Percentiles rank a stretch among this genome's conserved stretches.
phyloP scores from a whole-genome alignment of 148 eudicot genomes.

The Chenopodium quinoa region DNA sequence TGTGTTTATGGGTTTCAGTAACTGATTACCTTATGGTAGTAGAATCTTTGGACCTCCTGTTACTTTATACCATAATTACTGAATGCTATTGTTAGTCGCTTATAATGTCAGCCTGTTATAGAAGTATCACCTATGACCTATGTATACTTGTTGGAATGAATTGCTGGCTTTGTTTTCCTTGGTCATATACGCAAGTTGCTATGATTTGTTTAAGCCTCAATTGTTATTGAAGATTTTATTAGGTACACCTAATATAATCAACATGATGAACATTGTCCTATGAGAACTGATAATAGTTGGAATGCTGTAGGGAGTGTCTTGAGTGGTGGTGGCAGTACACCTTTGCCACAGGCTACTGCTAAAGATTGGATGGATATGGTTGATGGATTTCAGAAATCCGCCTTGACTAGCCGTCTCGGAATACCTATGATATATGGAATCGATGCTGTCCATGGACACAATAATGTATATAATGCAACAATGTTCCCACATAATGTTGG shows the following conservation, averaged over 20 bases:
- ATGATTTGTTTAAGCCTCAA: not conserved
- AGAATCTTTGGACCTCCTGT: not conserved
- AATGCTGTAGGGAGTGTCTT: conserved; percentile 63
- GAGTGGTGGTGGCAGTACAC: conserved; percentile 82
- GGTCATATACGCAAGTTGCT: not conserved
- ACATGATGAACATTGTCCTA: not conserved
- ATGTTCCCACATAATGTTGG: conserved; percentile 80
- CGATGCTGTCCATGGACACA: conserved; percentile 84
- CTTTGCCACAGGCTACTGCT: conserved; percentile 57
- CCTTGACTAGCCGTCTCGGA: conserved; percentile 68
- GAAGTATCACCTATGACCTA: not conserved
- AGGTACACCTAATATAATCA: not conserved
- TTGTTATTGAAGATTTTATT: not conserved
- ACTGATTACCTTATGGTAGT: not conserved
- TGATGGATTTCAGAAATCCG: conserved; percentile 53
- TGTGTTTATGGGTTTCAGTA: not conserved
- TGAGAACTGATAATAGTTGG: conserved; percentile 18
- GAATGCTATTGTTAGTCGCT: not conserved
- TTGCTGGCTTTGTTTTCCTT: not conserved
- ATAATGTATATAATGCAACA: conserved; percentile 72
- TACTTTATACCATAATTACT: not conserved
- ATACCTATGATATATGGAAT: conserved; percentile 84
- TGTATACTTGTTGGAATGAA: not conserved
- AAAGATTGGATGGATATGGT: conserved; percentile 79
- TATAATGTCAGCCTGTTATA: not conserved